These are phyloP conservation scores for Diutina catenulata DNA, from an alignment of 1,139 yeast species.

Conservation along the genomic window DNA sequence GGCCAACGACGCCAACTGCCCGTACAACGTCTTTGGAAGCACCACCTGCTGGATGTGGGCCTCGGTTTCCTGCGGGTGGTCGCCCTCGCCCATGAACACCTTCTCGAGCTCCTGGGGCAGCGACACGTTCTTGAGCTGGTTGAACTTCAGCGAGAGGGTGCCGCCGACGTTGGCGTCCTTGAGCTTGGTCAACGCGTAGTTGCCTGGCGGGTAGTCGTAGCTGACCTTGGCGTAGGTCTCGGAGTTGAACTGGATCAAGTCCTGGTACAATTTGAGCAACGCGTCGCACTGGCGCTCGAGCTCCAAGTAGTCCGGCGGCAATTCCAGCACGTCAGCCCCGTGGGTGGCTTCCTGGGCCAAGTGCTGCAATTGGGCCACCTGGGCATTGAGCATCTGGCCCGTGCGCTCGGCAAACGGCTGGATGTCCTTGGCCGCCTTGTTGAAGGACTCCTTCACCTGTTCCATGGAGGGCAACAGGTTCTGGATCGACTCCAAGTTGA, in stretches of 20 bases:
- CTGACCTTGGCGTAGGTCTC: constrained; percentile 55
- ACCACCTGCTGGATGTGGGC: constrained; percentile 20
- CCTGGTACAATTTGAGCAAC: constrained; percentile 46
- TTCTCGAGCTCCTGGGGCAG: constrained; percentile 57
- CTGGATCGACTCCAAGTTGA: constrained; percentile 35
- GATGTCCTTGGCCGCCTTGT: constrained; percentile 10
- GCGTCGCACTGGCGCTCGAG: constrained; percentile 58
- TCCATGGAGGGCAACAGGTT: constrained; percentile 29
- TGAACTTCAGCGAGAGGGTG: constrained; percentile 39
- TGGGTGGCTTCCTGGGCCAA: constrained; percentile 19
- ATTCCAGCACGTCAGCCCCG: constrained; percentile 40
- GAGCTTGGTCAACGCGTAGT: constrained; percentile 30
- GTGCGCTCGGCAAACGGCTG: constrained; percentile 35
- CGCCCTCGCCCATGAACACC: constrained; percentile 22
- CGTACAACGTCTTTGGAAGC: constrained; percentile 33
- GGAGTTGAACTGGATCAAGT: constrained; percentile 42
- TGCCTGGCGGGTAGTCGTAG: constrained; percentile 67
- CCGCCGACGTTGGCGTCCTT: constrained; percentile 56
- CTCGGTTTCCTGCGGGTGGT: constrained; percentile 9
- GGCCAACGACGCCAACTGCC: constrained; percentile 28
- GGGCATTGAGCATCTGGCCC: constrained; percentile 23
- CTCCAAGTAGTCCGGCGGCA: constrained; percentile 60
- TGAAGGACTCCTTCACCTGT: constrained; percentile 23
- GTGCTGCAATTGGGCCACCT: constrained; percentile 33
- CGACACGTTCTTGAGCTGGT: constrained; percentile 47